phyloP scores from a whole-genome alignment of 2,329 filamentous ascomycete genomes.

The Anisogramma anomala region DNA sequence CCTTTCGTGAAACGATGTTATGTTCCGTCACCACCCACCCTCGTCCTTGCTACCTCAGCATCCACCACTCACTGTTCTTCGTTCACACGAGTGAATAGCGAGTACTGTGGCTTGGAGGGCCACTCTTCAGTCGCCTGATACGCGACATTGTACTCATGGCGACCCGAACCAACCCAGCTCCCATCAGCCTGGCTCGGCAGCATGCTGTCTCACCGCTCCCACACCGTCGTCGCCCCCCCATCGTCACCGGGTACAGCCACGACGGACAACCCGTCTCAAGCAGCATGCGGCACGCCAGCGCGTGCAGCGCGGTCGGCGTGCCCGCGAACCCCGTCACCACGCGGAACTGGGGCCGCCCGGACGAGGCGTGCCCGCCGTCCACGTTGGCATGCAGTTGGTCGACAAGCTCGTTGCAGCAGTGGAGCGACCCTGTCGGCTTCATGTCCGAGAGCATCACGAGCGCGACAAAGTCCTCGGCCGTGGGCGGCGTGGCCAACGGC shows the following conservation, averaged over 20 bases:
- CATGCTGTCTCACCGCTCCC: conserved; percentile 1
- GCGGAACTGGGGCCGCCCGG: conserved; percentile 2
- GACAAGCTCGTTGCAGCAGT: conserved; percentile 37
- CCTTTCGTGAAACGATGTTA: too few species aligned
- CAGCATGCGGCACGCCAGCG: conserved; percentile 5
- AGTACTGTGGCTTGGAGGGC: too few species aligned
- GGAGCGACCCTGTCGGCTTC: conserved; percentile 35
- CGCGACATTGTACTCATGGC: too few species aligned
- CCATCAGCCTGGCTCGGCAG: not conserved
- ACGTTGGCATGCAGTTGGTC: conserved; percentile 45
- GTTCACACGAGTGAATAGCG: too few species aligned
- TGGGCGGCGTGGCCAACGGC: conserved; percentile 17
- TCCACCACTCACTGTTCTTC: too few species aligned
- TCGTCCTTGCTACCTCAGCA: too few species aligned
- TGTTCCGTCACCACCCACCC: too few species aligned
- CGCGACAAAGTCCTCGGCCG: conserved; percentile 17
- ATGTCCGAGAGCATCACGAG: conserved; percentile 40
- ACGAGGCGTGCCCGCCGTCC: conserved; percentile 29
- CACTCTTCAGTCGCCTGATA: too few species aligned
- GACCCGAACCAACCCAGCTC: too few species aligned
- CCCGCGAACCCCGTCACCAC: conserved; percentile 17
- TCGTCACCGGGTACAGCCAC: not conserved
- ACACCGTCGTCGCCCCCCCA: not conserved
- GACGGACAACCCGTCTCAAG: not conserved
- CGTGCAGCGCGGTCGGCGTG: conserved; percentile 16